phyloP scores from a whole-genome alignment of 768 basidiomycete species.

The Russula brevipes region DNA sequence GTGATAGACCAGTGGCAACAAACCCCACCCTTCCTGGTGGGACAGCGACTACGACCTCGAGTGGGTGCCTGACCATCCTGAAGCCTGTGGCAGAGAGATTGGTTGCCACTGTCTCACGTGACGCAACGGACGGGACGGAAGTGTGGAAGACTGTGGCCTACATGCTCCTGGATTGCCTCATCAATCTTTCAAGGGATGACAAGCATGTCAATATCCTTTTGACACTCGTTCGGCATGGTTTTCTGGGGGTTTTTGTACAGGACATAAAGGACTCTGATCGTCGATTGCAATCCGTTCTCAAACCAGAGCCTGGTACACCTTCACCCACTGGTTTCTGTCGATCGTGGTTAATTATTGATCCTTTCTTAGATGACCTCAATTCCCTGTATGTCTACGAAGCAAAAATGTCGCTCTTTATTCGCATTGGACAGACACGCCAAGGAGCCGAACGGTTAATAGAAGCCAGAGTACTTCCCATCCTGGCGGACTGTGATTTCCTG shows the following conservation, averaged over 20 bases:
- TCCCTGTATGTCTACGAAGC: conserved; percentile 92
- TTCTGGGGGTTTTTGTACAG: conserved; percentile 73
- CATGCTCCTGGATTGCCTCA: conserved; percentile 78
- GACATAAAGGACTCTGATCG: conserved; percentile 80
- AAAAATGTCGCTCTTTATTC: conserved; percentile 84
- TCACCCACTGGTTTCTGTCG: neutral
- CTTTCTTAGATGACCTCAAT: conserved; percentile 71
- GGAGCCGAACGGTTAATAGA: conserved; percentile 86
- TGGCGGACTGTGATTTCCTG: conserved; percentile 83
- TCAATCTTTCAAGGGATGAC: conserved; percentile 64
- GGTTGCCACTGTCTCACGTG: conserved; percentile 68
- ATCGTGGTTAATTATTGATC: neutral
- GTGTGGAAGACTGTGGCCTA: conserved; percentile 97
- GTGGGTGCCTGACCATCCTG: conserved; percentile 60
- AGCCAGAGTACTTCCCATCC: conserved; percentile 61
- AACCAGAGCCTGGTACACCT: conserved; percentile 77
- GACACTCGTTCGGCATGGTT: conserved; percentile 65
- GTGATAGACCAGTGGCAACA: conserved; percentile 4
- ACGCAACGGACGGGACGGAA: conserved; percentile 91
- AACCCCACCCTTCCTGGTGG: conserved; percentile 31
- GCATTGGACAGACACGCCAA: conserved; percentile 73
- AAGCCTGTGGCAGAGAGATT: conserved; percentile 67
- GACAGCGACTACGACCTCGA: conserved; percentile 27
- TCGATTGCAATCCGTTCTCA: conserved; percentile 68
- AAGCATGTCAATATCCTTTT: conserved; percentile 59